phyloP scores from a whole-genome alignment of 2,329 filamentous ascomycete genomes.

The Aspergillus sp. region DNA sequence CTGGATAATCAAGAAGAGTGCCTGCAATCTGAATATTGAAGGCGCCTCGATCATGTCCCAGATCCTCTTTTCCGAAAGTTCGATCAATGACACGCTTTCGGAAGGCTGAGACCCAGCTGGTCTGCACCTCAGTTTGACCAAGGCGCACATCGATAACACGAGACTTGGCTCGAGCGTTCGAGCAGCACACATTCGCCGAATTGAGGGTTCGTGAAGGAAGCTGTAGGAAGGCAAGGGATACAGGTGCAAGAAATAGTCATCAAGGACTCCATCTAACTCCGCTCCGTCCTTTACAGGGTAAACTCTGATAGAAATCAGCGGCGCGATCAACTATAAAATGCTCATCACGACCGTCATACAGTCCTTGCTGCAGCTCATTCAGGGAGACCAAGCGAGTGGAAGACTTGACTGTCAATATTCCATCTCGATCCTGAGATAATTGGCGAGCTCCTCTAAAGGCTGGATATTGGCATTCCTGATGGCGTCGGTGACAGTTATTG shows the following conservation, averaged over 20 bases:
- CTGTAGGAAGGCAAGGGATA: conserved; percentile 1
- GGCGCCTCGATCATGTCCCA: background rate
- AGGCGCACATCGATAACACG: background rate
- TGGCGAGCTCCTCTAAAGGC: background rate
- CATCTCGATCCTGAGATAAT: background rate
- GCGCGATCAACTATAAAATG: background rate
- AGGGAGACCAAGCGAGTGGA: background rate
- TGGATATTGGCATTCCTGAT: background rate
- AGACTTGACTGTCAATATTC: background rate
- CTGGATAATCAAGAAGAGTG: conserved; percentile 1
- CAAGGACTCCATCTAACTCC: background rate
- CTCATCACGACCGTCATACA: background rate
- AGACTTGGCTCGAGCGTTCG: background rate
- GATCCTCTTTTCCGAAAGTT: background rate
- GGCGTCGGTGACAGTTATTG: background rate
- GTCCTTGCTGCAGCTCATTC: background rate
- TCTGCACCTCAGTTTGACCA: background rate
- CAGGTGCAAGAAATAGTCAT: background rate
- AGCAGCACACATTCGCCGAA: background rate
- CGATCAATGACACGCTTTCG: background rate
- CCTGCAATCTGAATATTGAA: background rate
- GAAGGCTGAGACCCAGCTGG: background rate
- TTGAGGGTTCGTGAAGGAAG: background rate
- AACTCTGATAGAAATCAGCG: background rate
- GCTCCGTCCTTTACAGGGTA: background rate